phyloP scores from a whole-genome alignment of 805 yeast genomes.

The Zygotorulaspora chibaensis region DNA sequence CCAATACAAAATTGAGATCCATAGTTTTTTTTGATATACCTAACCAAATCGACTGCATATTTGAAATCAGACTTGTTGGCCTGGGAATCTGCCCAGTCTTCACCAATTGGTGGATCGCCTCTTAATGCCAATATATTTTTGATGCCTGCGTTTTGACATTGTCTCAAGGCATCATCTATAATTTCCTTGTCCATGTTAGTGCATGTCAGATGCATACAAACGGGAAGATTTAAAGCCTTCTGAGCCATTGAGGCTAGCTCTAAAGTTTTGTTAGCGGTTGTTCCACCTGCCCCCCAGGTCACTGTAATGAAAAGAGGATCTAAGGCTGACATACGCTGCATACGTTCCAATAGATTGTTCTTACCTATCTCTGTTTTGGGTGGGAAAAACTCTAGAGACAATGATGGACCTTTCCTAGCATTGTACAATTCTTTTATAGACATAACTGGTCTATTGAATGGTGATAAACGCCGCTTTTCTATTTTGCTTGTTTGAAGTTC shows the following conservation, averaged over 20 bases:
- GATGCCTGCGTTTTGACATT: slow-evolving; percentile 74
- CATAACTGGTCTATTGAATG: slow-evolving; percentile 8
- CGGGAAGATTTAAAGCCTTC: slow-evolving; percentile 71
- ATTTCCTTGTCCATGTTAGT: slow-evolving; percentile 79
- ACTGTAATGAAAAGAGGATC: slow-evolving; percentile 89
- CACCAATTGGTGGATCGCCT: slow-evolving; percentile 90
- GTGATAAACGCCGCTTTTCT: too few relatives aligned
- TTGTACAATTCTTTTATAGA: slow-evolving; percentile 47
- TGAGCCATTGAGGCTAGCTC: slow-evolving; percentile 78
- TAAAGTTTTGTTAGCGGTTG: slow-evolving; percentile 80
- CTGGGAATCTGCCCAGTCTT: slow-evolving; percentile 29
- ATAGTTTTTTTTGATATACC: slow-evolving; percentile 63
- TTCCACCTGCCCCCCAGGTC: slow-evolving; percentile 99
- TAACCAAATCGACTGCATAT: slow-evolving; percentile 82
- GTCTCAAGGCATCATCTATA: slow-evolving; percentile 72
- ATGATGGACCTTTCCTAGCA: slow-evolving; percentile 50
- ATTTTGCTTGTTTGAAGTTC: too few relatives aligned
- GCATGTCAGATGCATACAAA: slow-evolving; percentile 92
- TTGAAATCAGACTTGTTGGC: slow-evolving; percentile 52
- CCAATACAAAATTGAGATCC: slow-evolving; percentile 89
- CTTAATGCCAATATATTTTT: slow-evolving; percentile 86
- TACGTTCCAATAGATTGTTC: slow-evolving; percentile 77
- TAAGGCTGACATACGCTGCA: slow-evolving; percentile 80
- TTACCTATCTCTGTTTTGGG: slow-evolving; percentile 92
- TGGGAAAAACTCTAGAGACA: slow-evolving; percentile 94